Conservation (phyloP, 2,329 filamentous ascomycete species). For the Lachnellula subtilissima region DNA sequence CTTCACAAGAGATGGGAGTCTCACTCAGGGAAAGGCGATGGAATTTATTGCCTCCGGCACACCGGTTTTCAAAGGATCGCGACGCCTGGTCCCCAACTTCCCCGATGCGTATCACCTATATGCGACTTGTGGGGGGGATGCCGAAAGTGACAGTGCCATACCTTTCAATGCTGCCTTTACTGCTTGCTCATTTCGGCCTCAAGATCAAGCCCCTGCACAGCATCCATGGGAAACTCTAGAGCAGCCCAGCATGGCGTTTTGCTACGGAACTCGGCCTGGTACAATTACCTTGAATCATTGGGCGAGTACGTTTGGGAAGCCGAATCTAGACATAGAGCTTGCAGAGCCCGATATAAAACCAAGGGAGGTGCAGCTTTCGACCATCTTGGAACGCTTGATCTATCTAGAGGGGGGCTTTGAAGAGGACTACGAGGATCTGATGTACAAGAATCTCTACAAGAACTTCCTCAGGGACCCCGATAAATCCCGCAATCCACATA, state of each 20-base stretch:
- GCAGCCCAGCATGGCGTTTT: conserved; percentile 67
- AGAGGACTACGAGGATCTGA: conserved; percentile 50
- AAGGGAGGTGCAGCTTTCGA: conserved; percentile 55
- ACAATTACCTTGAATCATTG: conserved; percentile 70
- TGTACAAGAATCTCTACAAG: conserved; percentile 62
- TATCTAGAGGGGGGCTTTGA: conserved; percentile 53
- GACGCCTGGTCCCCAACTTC: conserved; percentile 47
- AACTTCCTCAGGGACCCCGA: conserved; percentile 65
- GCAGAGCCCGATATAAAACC: conserved; percentile 54
- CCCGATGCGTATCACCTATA: conserved; percentile 54
- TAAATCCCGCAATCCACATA: conserved; percentile 54
- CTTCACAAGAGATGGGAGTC: conserved; percentile 43
- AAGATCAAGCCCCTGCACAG: conserved; percentile 15
- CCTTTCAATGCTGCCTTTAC: conserved; percentile 14
- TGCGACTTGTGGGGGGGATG: conserved; percentile 45
- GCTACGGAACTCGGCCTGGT: conserved; percentile 60
- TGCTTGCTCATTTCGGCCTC: conserved; percentile 21
- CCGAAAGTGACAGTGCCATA: conserved; percentile 20
- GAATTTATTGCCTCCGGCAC: conserved; percentile 55
- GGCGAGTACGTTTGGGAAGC: conserved; percentile 53
- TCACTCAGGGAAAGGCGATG: conserved; percentile 50
- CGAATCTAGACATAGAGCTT: conserved; percentile 52
- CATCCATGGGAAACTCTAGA: conserved; percentile 67
- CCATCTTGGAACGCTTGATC: conserved; percentile 54
- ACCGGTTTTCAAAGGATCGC: conserved; percentile 52